These are phyloP conservation scores for Hypoxylon sp. DNA, from an alignment of 2,329 filamentous ascomycete genomes.

Conservation along the genomic window DNA sequence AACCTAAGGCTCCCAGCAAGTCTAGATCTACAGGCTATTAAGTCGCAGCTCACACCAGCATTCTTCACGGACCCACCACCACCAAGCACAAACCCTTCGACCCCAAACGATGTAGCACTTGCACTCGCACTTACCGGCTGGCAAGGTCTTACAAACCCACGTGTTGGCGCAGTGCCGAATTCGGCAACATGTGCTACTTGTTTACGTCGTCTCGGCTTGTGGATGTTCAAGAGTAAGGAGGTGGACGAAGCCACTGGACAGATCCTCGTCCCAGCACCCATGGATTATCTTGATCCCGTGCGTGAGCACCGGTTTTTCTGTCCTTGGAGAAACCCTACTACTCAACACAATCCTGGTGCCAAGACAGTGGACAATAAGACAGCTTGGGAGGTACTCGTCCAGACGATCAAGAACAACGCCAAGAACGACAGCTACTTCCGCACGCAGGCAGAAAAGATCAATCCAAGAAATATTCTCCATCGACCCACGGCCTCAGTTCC, in stretches of 20 bases:
- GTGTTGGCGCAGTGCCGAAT: slow-evolving; percentile 75
- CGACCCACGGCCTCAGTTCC: slow-evolving; percentile 51
- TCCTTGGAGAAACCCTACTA: slow-evolving; percentile 78
- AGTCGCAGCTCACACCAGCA: slow-evolving; percentile 65
- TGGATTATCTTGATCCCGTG: slow-evolving; percentile 77
- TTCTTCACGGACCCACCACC: slow-evolving; percentile 68
- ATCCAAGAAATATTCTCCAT: slow-evolving; percentile 51
- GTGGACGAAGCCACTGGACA: slow-evolving; percentile 67
- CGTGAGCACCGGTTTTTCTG: slow-evolving; percentile 87
- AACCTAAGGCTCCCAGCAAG: slow-evolving; percentile 71
- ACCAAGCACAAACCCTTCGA: slow-evolving; percentile 48
- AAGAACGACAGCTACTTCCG: slow-evolving; percentile 72
- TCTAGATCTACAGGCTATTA: slow-evolving; percentile 65
- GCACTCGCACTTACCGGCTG: slow-evolving; percentile 81
- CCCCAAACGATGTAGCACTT: slow-evolving; percentile 74
- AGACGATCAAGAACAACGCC: slow-evolving; percentile 71
- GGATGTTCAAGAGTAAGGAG: slow-evolving; percentile 89
- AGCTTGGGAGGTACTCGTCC: slow-evolving; percentile 69
- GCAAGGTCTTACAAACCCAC: slow-evolving; percentile 73
- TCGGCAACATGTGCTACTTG: slow-evolving; percentile 87
- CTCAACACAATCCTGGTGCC: slow-evolving; percentile 69
- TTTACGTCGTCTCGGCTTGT: slow-evolving; percentile 88
- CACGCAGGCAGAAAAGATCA: slow-evolving; percentile 50
- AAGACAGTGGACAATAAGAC: slow-evolving; percentile 58
- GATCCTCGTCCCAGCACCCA: slow-evolving; percentile 71